Conservation (phyloP, 495 filamentous ascomycete species). For the Niebla homalea region DNA sequence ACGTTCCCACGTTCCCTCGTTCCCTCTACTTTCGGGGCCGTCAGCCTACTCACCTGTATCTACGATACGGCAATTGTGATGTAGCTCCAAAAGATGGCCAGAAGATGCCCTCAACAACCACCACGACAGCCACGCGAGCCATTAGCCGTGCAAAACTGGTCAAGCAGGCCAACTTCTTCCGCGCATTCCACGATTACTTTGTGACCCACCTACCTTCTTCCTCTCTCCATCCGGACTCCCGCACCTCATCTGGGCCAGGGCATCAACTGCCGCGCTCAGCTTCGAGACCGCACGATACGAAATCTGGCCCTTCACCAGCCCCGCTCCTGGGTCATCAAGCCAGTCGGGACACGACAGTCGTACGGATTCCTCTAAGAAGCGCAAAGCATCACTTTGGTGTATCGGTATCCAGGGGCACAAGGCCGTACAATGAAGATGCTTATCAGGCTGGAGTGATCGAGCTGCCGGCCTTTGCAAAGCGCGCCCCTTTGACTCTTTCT, state of each 20-base stretch:
- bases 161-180: constrained; percentile 15
- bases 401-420: constrained; percentile 61
- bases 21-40: too few relatives aligned
- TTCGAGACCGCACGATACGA: constrained; percentile 66
- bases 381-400: constrained; percentile 95
- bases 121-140: too few relatives aligned
- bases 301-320: constrained; percentile 40
- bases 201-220: constrained; percentile 89
- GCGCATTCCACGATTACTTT: constrained; percentile 88
- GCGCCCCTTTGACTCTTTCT: constrained; percentile 57
- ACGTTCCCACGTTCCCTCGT: too few relatives aligned
- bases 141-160: too few relatives aligned
- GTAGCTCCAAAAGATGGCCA: too few relatives aligned
- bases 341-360: constrained; percentile 76
- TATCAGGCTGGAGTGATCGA: constrained; percentile 91
- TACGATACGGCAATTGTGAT: too few relatives aligned
- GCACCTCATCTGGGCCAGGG: constrained; percentile 43
- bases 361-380: constrained; percentile 85
- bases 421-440: constrained; percentile 83
- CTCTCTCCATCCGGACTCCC: constrained; percentile 81
- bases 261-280: constrained; percentile 76
- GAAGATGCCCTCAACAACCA: too few relatives aligned
- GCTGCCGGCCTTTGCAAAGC: constrained; percentile 81
- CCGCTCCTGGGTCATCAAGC: constrained; percentile 31
- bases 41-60: too few relatives aligned